phyloP scores from a whole-genome alignment of 2,329 filamentous ascomycete genomes.

The Didymella pinodella region DNA sequence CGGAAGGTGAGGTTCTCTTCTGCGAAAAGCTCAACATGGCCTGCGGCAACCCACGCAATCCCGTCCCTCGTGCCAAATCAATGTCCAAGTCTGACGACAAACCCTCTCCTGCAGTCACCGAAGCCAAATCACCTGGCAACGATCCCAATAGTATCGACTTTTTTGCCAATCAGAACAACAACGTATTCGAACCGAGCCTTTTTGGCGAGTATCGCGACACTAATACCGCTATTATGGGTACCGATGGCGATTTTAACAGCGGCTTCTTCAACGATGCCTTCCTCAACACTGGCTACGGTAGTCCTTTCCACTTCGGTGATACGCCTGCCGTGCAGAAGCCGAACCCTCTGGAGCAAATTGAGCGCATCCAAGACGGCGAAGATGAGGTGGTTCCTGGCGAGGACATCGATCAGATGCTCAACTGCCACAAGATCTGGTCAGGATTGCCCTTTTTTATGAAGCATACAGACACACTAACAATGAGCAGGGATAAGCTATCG shows the following conservation, averaged over 20 bases:
- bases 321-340: conserved; percentile 56
- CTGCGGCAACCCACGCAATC: conserved; percentile 62
- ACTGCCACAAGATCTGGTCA: conserved; percentile 93
- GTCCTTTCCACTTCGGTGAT: conserved; percentile 76
- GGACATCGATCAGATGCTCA: conserved; percentile 71
- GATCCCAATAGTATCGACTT: conserved; percentile 69
- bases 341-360: conserved; percentile 79
- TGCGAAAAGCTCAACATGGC: conserved; percentile 65
- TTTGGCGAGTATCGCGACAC: conserved; percentile 94
- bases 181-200: conserved; percentile 87
- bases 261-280: conserved; percentile 79
- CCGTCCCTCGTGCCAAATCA: conserved; percentile 57
- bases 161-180: conserved; percentile 80
- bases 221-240: conserved; percentile 76
- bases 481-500: conserved; percentile 83
- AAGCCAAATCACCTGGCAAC: conserved; percentile 42
- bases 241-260: conserved; percentile 70
- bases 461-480: conserved; percentile 42
- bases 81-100: conserved; percentile 54
- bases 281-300: conserved; percentile 77
- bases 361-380: conserved; percentile 76
- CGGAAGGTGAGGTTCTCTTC: conserved; percentile 62
- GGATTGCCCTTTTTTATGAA: conserved; percentile 44
- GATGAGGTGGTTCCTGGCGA: conserved; percentile 68
- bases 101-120: conserved; percentile 48